A percentile compares a stretch with the other conserved stretches of the same genome.
These are phyloP conservation scores for Emmonsiellopsis sp. DNA, from an alignment of 2,329 filamentous ascomycete species.

Conservation along the genomic window DNA sequence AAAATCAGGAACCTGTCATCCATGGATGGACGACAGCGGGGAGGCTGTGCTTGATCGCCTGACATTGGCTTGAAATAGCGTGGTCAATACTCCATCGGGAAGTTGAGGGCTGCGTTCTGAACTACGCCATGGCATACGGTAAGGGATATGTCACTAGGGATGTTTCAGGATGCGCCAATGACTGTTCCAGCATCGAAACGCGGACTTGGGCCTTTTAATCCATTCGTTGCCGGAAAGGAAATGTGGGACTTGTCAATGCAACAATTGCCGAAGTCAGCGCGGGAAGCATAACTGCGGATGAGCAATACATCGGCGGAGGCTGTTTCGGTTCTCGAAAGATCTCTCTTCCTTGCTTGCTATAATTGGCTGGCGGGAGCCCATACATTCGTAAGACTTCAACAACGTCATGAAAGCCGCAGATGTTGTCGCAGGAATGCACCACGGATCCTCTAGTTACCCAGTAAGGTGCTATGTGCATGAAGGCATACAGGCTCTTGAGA, in stretches of 20 bases:
- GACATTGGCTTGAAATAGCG: slow-evolving; percentile 5
- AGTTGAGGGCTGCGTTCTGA: background rate
- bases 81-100: too few relatives aligned
- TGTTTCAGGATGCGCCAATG: slow-evolving; percentile 5
- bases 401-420: too few relatives aligned
- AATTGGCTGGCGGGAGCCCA: too few relatives aligned
- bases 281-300: too few relatives aligned
- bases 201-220: background rate
- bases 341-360: too few relatives aligned
- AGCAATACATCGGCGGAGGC: too few relatives aligned
- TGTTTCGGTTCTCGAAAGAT: too few relatives aligned
- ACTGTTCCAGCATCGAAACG: slow-evolving; percentile 5
- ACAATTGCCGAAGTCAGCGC: background rate
- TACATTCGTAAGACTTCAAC: too few relatives aligned
- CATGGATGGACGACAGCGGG: slow-evolving; percentile 3
- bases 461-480: too few relatives aligned
- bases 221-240: background rate
- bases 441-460: too few relatives aligned
- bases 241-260: slow-evolving; percentile 1
- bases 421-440: too few relatives aligned
- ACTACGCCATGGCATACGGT: background rate
- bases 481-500: too few relatives aligned
- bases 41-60: slow-evolving; percentile 9
- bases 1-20: slow-evolving; percentile 10
- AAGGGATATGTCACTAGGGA: background rate